Percentiles rank a stretch among this genome's conserved stretches.
phyloP scores from a whole-genome alignment of 1,284 basidiomycete species.

The Tilletia walkeri region DNA sequence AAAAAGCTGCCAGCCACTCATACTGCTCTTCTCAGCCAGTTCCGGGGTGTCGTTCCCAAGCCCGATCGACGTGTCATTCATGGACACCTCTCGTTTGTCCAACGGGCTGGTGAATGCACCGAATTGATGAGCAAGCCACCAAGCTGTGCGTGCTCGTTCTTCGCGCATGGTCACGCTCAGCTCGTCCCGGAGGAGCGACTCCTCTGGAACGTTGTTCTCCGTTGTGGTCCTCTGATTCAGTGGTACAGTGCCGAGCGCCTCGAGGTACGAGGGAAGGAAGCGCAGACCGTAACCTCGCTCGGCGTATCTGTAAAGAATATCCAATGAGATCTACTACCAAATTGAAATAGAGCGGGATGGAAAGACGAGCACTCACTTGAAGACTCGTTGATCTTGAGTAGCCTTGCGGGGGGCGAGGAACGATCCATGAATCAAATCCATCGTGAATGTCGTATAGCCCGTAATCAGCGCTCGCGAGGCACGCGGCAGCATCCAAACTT shows the following conservation, averaged over 20 bases:
- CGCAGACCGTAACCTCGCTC: slow-evolving; percentile 30
- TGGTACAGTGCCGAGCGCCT: background rate
- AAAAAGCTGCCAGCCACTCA: slow-evolving; percentile 4
- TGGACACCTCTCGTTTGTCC: background rate
- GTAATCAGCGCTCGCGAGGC: slow-evolving; percentile 24
- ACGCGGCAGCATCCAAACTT: slow-evolving; percentile 31
- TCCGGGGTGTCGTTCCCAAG: background rate
- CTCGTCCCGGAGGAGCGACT: background rate
- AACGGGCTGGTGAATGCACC: background rate
- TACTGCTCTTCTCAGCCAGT: background rate
- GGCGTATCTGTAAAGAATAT: slow-evolving; percentile 13
- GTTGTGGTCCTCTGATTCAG: background rate
- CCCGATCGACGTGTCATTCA: background rate
- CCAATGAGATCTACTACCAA: background rate
- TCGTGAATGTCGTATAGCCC: slow-evolving; percentile 22
- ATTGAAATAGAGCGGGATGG: background rate
- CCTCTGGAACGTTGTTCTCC: background rate
- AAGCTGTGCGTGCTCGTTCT: background rate
- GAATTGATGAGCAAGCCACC: slow-evolving; percentile 8
- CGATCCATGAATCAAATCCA: slow-evolving; percentile 28
- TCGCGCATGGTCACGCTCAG: background rate
- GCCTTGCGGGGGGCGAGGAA: slow-evolving; percentile 25
- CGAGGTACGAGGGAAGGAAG: slow-evolving; percentile 27
- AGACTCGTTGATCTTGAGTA: slow-evolving; percentile 25
- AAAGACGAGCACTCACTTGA: slow-evolving; percentile 2